phyloP scores from a whole-genome alignment of 371 early-diverging fungal species.

The Gilbertella persicaria region DNA sequence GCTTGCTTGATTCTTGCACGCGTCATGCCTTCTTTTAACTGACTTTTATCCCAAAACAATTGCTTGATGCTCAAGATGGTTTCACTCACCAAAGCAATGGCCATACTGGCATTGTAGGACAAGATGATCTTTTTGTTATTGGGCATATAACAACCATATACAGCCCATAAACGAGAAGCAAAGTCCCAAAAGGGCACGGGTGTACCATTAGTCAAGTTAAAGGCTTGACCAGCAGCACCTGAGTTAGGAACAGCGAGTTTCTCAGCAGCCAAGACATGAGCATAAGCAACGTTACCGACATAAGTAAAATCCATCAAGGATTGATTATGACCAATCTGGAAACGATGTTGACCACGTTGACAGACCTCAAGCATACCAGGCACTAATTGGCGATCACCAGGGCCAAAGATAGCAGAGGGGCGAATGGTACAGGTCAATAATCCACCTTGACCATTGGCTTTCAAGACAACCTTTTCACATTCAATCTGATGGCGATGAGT shows the following conservation, averaged over 20 bases:
- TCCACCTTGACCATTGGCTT: constrained; percentile 68
- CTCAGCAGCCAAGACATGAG: constrained; percentile 87
- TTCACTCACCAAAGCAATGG: constrained; percentile 59
- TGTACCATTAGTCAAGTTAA: constrained; percentile 90
- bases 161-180: constrained; percentile 65
- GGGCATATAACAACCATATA: constrained; percentile 52
- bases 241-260: constrained; percentile 55
- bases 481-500: constrained; percentile 42
- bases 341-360: constrained; percentile 69
- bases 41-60: constrained; percentile 43
- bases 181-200: constrained; percentile 95
- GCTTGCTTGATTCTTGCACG: constrained; percentile 70
- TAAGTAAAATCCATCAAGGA: constrained; percentile 92
- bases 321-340: constrained; percentile 88
- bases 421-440: constrained; percentile 81
- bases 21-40: constrained; percentile 62
- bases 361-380: constrained; percentile 78
- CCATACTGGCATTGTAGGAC: constrained; percentile 42
- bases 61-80: constrained; percentile 50
- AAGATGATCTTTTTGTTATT: constrained; percentile 49
- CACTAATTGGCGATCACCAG: constrained; percentile 85
- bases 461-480: constrained; percentile 85
- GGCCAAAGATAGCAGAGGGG: constrained; percentile 93
- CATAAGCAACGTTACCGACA: constrained; percentile 91
- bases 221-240: constrained; percentile 69